Evolutionary conservation across 2,329 filamentous ascomycete genomes (phyloP).

Genomic region (Fusarium nisikadoi): DNA sequence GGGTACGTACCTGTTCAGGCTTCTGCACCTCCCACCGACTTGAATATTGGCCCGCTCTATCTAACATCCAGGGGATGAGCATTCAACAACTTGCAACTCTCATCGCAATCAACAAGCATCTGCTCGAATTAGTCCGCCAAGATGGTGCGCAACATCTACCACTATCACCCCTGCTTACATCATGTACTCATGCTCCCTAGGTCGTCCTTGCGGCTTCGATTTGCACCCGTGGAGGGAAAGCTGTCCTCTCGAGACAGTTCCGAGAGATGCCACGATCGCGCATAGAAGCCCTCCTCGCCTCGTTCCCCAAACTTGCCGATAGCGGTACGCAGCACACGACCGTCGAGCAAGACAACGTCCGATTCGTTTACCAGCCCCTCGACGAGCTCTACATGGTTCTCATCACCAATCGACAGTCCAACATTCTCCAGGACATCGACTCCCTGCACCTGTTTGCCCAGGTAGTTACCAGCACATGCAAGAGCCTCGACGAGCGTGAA

Average conservation of each 20-base stretch:
- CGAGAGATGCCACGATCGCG: conserved; percentile 96
- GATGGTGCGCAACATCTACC: conserved; percentile 51
- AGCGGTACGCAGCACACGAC: conserved; percentile 97
- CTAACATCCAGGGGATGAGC: conserved; percentile 43
- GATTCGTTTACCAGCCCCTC: conserved; percentile 98
- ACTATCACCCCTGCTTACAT: neutral
- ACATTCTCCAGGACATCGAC: conserved; percentile 99
- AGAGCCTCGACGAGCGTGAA: conserved; percentile 93
- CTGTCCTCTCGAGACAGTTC: conserved; percentile 97
- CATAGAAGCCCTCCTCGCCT: conserved; percentile 95
- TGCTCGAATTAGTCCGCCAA: conserved; percentile 45
- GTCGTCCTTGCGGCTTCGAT: conserved; percentile 99
- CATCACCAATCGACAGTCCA: conserved; percentile 99
- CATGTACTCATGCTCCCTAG: conserved; percentile 59
- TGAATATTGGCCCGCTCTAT: conserved; percentile 47
- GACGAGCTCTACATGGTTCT: conserved; percentile 99
- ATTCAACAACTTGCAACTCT: conserved; percentile 35
- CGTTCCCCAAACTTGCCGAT: conserved; percentile 97
- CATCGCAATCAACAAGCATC: conserved; percentile 35
- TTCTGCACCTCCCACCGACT: conserved; percentile 41
- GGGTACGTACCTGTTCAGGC: conserved; percentile 37
- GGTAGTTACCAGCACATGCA: conserved; percentile 96
- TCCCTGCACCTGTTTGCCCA: conserved; percentile 97
- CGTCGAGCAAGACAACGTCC: conserved; percentile 98
- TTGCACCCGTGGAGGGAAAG: conserved; percentile 97